These are phyloP conservation scores for Phytophthora constricta DNA, from an alignment of 352 stramenopile species.

Conservation along the genomic window DNA sequence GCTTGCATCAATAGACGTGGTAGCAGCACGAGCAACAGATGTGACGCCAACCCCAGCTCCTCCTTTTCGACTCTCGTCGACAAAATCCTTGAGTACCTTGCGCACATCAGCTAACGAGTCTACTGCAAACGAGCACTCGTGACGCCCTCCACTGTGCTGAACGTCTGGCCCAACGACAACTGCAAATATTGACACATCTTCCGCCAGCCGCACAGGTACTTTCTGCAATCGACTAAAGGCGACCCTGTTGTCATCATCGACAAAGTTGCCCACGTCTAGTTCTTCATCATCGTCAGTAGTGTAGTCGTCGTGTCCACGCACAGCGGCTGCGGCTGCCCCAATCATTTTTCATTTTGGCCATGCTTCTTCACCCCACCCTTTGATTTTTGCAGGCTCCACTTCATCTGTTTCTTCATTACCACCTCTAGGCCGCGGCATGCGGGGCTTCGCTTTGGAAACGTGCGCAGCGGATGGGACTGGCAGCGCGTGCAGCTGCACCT, in stretches of 20 bases:
- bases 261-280: constrained; percentile 35
- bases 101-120: constrained; percentile 73
- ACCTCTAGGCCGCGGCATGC: constrained; percentile 34
- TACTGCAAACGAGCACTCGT: constrained; percentile 65
- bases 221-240: constrained; percentile 80
- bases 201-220: constrained; percentile 68
- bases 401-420: constrained; percentile 29
- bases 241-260: constrained; percentile 85
- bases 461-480: constrained; percentile 41
- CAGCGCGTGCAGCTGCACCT: constrained; percentile 27
- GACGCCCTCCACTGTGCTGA: constrained; percentile 65
- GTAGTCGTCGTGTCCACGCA: constrained; percentile 40
- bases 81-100: constrained; percentile 80
- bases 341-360: constrained; percentile 22
- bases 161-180: constrained; percentile 73
- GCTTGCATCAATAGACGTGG: neutral
- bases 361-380: constrained; percentile 19
- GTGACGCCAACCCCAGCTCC: neutral
- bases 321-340: constrained; percentile 27
- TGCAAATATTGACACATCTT: constrained; percentile 74
- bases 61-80: constrained; percentile 54
- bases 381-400: constrained; percentile 24
- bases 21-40: neutral
- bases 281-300: constrained; percentile 59
- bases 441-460: constrained; percentile 45